A percentile compares a stretch with the other conserved stretches of the same genome.
These are phyloP conservation scores for Heracleum sosnowskyi DNA, from an alignment of 129 eudicot genomes.

Conservation along the genomic window DNA sequence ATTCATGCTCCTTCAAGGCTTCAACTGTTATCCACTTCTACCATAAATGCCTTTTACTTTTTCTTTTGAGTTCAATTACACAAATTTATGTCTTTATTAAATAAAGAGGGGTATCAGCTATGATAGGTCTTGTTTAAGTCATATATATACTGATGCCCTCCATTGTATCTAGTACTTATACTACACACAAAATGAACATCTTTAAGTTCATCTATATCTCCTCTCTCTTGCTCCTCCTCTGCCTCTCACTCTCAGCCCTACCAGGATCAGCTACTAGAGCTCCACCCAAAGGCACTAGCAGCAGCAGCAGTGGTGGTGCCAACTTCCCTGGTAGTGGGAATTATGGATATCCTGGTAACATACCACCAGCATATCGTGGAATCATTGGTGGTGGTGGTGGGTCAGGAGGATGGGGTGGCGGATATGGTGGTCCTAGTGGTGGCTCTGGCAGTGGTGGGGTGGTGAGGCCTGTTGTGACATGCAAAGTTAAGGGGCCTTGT, in stretches of 20 bases:
- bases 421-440: slow-evolving; percentile 75
- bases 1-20: neutral
- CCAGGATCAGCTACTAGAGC: slow-evolving; percentile 14
- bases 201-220: neutral
- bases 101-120: neutral
- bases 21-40: slow-evolving; percentile 24
- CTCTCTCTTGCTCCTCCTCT: slow-evolving; percentile 5
- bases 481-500: slow-evolving; percentile 81
- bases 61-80: no score
- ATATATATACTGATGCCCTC: neutral
- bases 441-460: slow-evolving; percentile 60
- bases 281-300: slow-evolving; percentile 8
- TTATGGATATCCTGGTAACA: slow-evolving; percentile 16
- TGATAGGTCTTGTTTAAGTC: neutral
- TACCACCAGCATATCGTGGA: slow-evolving; percentile 20
- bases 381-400: slow-evolving; percentile 15
- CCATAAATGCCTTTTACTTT: neutral
- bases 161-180: neutral
- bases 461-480: slow-evolving; percentile 43
- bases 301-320: slow-evolving; percentile 5
- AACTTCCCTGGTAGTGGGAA: slow-evolving; percentile 14
- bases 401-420: slow-evolving; percentile 68
- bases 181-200: neutral
- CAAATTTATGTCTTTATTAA: neutral
- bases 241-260: slow-evolving; percentile 20